Evolutionary conservation across 2,329 filamentous ascomycete genomes (phyloP), one percentile per base, ranked within the genome.

Genomic region (Microsporum ferrugineum): DNA sequence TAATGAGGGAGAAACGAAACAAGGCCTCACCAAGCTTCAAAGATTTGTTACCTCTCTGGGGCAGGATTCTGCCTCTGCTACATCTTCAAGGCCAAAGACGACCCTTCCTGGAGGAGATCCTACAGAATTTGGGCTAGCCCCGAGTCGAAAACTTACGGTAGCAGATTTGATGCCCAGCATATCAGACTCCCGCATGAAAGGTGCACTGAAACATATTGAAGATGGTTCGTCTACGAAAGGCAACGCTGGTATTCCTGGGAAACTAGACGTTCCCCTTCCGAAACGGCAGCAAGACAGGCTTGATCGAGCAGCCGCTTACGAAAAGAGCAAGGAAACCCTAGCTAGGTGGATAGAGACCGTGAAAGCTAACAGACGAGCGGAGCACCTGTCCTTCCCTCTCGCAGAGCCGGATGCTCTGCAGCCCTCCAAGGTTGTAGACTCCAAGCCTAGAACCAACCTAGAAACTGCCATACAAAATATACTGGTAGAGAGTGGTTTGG

Each of bases 281-380:
- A 91, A 88, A 71, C 83, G 91, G 63, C 88, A 95, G 68, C 92
- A 97, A 73, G 91, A 91, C 70, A 85, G 86, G 57, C 76, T 96
- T 14, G 87, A 95, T 69, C 88, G 94, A 58, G 79, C 80, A 59
- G 90, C 85, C 29, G 94, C 94, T 2, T 95, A 91, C 68, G 85
- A 91, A 39, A 91, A 96, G 78, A 91, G 90, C 58, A 96, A 95
- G 69, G 87, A 96, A 73, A 92, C 91, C 0, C 79, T 99, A 31
- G 85, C 89, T 65, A 85, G 90, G 68, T 99, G 94, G 94, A 87
- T 87, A 36, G 92, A 96, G 63, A 97, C 94, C 0, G 91, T 99
- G 69, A 95, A 96, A 76, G 85, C 89, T 36, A 96, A 96, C 73
- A 87, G 94, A 63, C 83, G 90, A 67, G 91, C 92, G 0, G 94